Conservation (phyloP, 1,284 basidiomycete species). For the Fomitopsis pinicola region DNA sequence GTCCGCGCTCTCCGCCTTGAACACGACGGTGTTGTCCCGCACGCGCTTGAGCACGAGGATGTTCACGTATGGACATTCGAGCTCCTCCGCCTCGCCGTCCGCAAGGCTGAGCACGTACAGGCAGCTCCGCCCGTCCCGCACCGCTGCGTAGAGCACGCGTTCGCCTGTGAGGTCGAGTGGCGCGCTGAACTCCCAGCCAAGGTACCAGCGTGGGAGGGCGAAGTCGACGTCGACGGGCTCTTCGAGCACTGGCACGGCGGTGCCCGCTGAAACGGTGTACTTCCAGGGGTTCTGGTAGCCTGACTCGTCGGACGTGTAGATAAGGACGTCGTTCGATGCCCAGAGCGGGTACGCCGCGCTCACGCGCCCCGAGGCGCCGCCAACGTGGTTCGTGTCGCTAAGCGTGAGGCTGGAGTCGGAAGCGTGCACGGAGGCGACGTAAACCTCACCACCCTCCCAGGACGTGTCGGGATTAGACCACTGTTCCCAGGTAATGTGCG, state of each 20-base stretch:
- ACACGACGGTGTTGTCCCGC: constrained; percentile 34
- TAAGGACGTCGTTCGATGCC: constrained; percentile 50
- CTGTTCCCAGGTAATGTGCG: constrained; percentile 61
- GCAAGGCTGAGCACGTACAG: constrained; percentile 45
- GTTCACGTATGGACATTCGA: constrained; percentile 43
- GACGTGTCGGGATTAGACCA: constrained; percentile 83
- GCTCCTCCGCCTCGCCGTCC: constrained; percentile 25
- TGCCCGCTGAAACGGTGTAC: constrained; percentile 34
- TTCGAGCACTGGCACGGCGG: constrained; percentile 39
- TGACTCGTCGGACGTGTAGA: constrained; percentile 64
- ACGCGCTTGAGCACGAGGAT: constrained; percentile 38
- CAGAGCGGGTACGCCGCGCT: constrained; percentile 57
- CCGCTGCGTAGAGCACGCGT: constrained; percentile 40
- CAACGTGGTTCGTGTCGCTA: constrained; percentile 35
- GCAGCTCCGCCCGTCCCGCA: constrained; percentile 44
- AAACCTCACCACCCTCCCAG: constrained; percentile 67
- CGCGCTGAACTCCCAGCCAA: constrained; percentile 50
- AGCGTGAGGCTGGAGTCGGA: constrained; percentile 26
- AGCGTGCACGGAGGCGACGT: constrained; percentile 40
- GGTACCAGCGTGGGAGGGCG: constrained; percentile 48
- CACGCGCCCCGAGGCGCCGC: constrained; percentile 43
- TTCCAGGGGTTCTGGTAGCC: constrained; percentile 71
- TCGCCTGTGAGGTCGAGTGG: constrained; percentile 40
- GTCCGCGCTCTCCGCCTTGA: constrained; percentile 40
- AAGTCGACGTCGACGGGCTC: constrained; percentile 54